Percentiles rank a stretch among this genome's conserved stretches.
Evolutionary conservation across 2,329 filamentous ascomycete genomes (phyloP).

Genomic region (Talaromyces sp.): DNA sequence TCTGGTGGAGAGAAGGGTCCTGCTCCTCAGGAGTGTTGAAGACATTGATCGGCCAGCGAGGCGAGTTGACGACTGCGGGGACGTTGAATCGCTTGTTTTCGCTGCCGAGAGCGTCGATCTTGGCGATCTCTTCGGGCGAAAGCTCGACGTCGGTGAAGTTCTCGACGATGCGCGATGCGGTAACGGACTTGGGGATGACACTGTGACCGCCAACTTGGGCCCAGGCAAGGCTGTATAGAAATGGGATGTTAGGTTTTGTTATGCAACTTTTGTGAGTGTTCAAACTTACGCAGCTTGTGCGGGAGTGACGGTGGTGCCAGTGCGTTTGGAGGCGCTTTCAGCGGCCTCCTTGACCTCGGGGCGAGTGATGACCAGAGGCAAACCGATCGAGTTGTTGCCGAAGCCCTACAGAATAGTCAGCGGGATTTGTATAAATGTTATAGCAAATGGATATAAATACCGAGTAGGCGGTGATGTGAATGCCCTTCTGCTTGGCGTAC

Average conservation of each 20-base stretch:
- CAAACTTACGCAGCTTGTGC: conserved; percentile 32
- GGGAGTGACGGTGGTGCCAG: conserved; percentile 27
- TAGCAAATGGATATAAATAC: conserved; percentile 24
- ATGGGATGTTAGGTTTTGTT: neutral
- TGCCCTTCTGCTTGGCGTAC: conserved; percentile 54
- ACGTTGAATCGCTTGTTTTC: conserved; percentile 33
- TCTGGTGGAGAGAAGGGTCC: conserved; percentile 42
- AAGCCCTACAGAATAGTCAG: conserved; percentile 38
- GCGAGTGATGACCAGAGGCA: conserved; percentile 60
- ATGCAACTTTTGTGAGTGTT: neutral
- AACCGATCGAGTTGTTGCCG: conserved; percentile 55
- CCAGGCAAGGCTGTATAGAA: conserved; percentile 29
- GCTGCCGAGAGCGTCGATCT: conserved; percentile 28
- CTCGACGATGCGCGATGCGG: conserved; percentile 36
- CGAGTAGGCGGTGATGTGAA: conserved; percentile 60
- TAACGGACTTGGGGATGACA: conserved; percentile 41
- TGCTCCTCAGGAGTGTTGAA: conserved; percentile 53
- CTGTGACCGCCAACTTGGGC: conserved; percentile 36
- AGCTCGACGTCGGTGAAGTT: conserved; percentile 41
- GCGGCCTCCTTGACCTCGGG: conserved; percentile 60
- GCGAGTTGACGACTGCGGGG: conserved; percentile 37
- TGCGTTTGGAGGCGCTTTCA: conserved; percentile 46
- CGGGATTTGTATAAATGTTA: neutral
- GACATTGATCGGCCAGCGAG: conserved; percentile 54
- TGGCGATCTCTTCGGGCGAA: conserved; percentile 30